Conservation (phyloP, 306 rosid species). For the Quercus berberidifolia region DNA sequence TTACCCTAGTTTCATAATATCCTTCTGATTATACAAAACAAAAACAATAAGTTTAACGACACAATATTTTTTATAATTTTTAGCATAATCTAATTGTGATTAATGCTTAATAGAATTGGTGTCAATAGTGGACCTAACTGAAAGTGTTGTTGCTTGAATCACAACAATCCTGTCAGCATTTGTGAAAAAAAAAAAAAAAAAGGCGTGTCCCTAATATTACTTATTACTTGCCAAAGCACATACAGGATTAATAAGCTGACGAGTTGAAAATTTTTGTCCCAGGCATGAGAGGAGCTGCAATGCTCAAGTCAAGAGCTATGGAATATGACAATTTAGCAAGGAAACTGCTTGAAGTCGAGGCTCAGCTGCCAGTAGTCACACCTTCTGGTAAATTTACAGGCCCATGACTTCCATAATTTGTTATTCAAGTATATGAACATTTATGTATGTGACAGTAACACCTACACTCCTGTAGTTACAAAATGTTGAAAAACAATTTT, state of each 20-base stretch:
- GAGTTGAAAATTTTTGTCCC: background rate
- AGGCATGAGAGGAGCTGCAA: conserved; percentile 26
- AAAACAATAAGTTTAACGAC: too few species aligned
- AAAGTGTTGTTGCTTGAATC: too few species aligned
- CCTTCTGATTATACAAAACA: background rate
- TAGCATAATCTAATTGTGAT: too few species aligned
- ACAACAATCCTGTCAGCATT: too few species aligned
- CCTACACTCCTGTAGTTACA: background rate
- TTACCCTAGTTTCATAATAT: background rate
- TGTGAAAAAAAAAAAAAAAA: too few species aligned
- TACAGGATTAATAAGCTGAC: background rate
- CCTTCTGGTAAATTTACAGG: conserved; percentile 16
- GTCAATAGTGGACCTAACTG: too few species aligned
- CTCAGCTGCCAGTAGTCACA: conserved; percentile 9
- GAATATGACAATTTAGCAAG: background rate
- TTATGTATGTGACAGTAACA: background rate
- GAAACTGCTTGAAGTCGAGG: conserved; percentile 7
- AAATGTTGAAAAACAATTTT: background rate
- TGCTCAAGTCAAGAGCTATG: conserved; percentile 10
- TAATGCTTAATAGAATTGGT: too few species aligned
- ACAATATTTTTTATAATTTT: too few species aligned
- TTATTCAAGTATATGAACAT: background rate
- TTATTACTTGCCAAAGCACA: background rate
- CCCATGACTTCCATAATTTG: background rate
- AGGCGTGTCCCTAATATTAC: too few species aligned